These are phyloP conservation scores for Colletotrichum zoysiae DNA, from an alignment of 2,329 filamentous ascomycete genomes.

Conservation along the genomic window DNA sequence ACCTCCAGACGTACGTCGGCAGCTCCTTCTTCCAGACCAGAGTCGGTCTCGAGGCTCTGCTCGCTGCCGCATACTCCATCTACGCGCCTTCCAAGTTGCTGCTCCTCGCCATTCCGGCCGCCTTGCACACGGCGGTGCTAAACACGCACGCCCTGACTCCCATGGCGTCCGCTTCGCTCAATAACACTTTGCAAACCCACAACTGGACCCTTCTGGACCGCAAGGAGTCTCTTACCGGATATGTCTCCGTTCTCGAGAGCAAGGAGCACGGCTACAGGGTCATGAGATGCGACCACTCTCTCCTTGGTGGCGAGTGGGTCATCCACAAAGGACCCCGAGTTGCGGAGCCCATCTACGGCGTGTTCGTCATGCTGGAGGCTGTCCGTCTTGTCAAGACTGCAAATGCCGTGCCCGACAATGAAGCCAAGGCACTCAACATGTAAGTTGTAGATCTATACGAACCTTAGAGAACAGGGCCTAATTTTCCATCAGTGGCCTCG, in stretches of 20 bases:
- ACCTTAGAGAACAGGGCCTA: conserved; percentile 43
- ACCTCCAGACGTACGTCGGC: conserved; percentile 68
- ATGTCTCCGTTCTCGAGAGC: conserved; percentile 90
- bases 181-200: conserved; percentile 72
- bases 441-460: conserved; percentile 58
- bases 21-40: conserved; percentile 75
- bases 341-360: conserved; percentile 90
- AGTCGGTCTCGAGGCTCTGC: conserved; percentile 76
- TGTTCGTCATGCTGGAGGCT: conserved; percentile 96
- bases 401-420: conserved; percentile 66
- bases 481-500: conserved; percentile 75
- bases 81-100: conserved; percentile 78
- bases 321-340: conserved; percentile 65
- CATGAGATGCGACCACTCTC: conserved; percentile 92
- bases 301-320: conserved; percentile 93
- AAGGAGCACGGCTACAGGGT: conserved; percentile 77
- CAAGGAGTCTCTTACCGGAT: conserved; percentile 88
- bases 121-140: conserved; percentile 76
- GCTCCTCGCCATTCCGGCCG: conserved; percentile 75
- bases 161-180: conserved; percentile 71
- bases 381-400: conserved; percentile 80
- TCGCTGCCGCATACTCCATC: conserved; percentile 74
- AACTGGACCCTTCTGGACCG: conserved; percentile 85
- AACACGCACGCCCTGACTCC: conserved; percentile 81
- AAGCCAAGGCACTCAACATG: conserved; percentile 88